These are phyloP conservation scores for Anisodus acutangulus DNA, from an alignment of 257 asterid species.

Conservation along the genomic window DNA sequence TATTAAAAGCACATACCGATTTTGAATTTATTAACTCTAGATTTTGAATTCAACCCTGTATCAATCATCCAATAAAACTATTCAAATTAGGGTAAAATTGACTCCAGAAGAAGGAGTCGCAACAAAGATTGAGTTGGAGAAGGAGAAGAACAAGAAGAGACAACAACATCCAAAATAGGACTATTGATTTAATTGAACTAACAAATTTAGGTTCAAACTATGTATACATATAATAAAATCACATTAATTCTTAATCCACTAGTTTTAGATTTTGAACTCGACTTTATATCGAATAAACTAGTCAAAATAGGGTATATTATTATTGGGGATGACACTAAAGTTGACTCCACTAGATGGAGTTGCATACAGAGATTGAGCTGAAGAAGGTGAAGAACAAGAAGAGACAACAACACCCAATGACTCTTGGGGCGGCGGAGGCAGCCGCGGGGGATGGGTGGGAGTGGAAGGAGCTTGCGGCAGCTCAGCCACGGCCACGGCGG, in stretches of 20 bases:
- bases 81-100: conserved; percentile 68
- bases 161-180: no score
- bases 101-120: conserved; percentile 48
- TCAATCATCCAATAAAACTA: background rate
- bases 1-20: background rate
- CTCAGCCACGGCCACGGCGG: conserved; percentile 43
- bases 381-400: conserved; percentile 47
- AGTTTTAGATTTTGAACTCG: background rate
- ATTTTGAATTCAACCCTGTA: background rate
- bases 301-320: conserved; percentile 68
- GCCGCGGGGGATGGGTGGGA: conserved; percentile 45
- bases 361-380: conserved; percentile 54
- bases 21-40: background rate
- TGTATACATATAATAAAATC: background rate
- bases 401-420: conserved; percentile 35
- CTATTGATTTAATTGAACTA: background rate
- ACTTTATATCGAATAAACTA: background rate
- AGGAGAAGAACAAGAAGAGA: conserved; percentile 28
- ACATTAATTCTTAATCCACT: background rate
- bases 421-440: conserved; percentile 38
- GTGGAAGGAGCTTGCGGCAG: conserved; percentile 72
- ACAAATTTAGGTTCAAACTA: background rate
- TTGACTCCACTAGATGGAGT: conserved; percentile 51
- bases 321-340: conserved; percentile 53
- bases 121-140: conserved; percentile 54